Base-by-base conservation (phyloP, 2,329 filamentous ascomycete species). In the Biscogniauxia sp. region DNA sequence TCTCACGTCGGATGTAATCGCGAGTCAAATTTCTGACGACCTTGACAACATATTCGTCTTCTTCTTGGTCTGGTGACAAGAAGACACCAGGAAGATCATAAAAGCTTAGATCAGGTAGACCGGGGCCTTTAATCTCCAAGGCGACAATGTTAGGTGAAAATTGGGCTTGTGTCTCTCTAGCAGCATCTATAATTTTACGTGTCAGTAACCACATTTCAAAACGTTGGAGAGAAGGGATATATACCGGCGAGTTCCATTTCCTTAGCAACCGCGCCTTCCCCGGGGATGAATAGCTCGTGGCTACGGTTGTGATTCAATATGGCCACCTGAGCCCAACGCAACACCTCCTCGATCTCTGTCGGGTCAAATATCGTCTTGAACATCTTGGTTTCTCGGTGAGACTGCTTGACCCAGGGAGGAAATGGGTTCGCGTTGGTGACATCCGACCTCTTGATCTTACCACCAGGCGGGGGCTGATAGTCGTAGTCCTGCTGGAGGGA, bases 71-170 rank as follows among this genome's bases (percentile, higher is more conserved):
- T 0, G 88, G 83, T 7, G 88, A 88, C 20, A 87, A 86, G 63
- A 96, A 94, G 0, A 96, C 86, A 0, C 93, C 93, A 0, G 93
- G 93, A 0, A 97, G 80, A 62, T 97, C 93, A 62, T 91, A 94
- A 68, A 97, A 96, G 0, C 89, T 92, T 0, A 97, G 73, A 5
- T 91, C 87, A 0, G 91, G 88, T 0, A 94, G 81, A 0, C 80
- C 81, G 0, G 90, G 89, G 0, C 88, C 89, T 0, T 86, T 86
- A 25, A 97, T 92, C 56, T 92, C 85, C 0, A 97, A 78, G 0
- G 88, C 84, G 0, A 97, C 88, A 0, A 93, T 82, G 65, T 97
- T 97, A 0, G 93, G 93, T 0, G 89, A 92, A 66, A 96, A 96
- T 8, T 90, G 87, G 0, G 88, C 86, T 5, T 84, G 75, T 0